Evolutionary conservation across 192 early-diverging fungal species (phyloP).

Genomic region (Backusella morwellensis): DNA sequence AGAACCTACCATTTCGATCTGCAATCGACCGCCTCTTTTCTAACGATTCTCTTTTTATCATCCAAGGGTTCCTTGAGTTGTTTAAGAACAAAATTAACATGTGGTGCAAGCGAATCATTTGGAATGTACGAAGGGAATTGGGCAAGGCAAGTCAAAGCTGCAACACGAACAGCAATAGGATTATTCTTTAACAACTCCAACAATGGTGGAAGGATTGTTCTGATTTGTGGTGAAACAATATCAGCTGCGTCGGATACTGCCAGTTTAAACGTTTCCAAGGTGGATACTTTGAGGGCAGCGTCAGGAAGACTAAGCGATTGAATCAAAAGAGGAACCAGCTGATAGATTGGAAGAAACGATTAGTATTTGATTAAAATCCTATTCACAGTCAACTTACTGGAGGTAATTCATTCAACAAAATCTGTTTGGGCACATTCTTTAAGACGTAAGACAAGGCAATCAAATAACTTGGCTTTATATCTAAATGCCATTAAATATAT

Average conservation of each 20-base stretch:
- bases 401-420: slow-evolving; percentile 76
- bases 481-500: slow-evolving; percentile 21
- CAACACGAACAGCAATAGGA: slow-evolving; percentile 59
- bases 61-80: slow-evolving; percentile 69
- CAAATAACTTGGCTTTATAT: slow-evolving; percentile 70
- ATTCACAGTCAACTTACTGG: slow-evolving; percentile 44
- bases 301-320: slow-evolving; percentile 68
- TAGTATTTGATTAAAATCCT: background rate
- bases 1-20: slow-evolving; percentile 74
- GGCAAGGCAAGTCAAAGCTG: slow-evolving; percentile 68
- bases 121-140: slow-evolving; percentile 63
- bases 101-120: slow-evolving; percentile 58
- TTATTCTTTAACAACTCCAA: slow-evolving; percentile 36
- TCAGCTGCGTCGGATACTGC: slow-evolving; percentile 69
- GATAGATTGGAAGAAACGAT: background rate
- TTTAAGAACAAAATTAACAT: slow-evolving; percentile 59
- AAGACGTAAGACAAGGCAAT: slow-evolving; percentile 83
- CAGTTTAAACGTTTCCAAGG: slow-evolving; percentile 74
- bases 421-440: slow-evolving; percentile 77
- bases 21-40: slow-evolving; percentile 84
- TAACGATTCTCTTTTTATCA: slow-evolving; percentile 86
- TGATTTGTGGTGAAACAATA: slow-evolving; percentile 57
- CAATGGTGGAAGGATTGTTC: slow-evolving; percentile 42
- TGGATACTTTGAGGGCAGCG: slow-evolving; percentile 64
- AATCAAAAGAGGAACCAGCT: slow-evolving; percentile 80